phyloP scores from a whole-genome alignment of 495 filamentous ascomycete species.

The Bombardia bombarda region DNA sequence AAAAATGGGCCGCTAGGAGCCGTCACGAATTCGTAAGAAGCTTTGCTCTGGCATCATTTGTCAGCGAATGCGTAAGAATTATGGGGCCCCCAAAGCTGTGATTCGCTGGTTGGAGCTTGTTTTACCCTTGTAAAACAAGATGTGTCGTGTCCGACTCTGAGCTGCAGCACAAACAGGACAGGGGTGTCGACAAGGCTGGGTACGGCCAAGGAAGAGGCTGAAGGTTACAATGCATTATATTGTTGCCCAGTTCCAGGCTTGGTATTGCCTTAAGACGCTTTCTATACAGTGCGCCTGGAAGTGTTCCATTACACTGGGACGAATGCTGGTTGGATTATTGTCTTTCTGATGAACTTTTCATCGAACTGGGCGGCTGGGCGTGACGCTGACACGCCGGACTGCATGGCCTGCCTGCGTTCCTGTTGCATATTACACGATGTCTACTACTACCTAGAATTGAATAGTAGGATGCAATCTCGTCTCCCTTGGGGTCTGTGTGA shows the following conservation, averaged over 20 bases:
- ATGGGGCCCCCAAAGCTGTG: too few relatives aligned
- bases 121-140: too few relatives aligned
- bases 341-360: slow-evolving; percentile 4
- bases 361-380: slow-evolving; percentile 1
- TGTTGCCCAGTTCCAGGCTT: neutral
- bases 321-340: neutral
- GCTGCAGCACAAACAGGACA: too few relatives aligned
- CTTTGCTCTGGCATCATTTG: too few relatives aligned
- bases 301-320: neutral
- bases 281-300: neutral
- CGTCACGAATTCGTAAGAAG: too few relatives aligned
- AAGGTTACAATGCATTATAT: neutral
- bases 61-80: too few relatives aligned
- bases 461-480: neutral
- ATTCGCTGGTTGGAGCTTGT: too few relatives aligned
- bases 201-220: neutral
- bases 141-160: too few relatives aligned
- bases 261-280: neutral
- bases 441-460: neutral
- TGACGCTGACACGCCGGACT: slow-evolving; percentile 1
- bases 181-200: too few relatives aligned
- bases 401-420: slow-evolving; percentile 1
- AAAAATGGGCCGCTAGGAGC: too few relatives aligned
- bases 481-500: slow-evolving; percentile 3
- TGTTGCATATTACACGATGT: slow-evolving; percentile 2